These are phyloP conservation scores for Carex myosuroides DNA, from an alignment of 176 grass and related monocot genomes.

Conservation along the genomic window DNA sequence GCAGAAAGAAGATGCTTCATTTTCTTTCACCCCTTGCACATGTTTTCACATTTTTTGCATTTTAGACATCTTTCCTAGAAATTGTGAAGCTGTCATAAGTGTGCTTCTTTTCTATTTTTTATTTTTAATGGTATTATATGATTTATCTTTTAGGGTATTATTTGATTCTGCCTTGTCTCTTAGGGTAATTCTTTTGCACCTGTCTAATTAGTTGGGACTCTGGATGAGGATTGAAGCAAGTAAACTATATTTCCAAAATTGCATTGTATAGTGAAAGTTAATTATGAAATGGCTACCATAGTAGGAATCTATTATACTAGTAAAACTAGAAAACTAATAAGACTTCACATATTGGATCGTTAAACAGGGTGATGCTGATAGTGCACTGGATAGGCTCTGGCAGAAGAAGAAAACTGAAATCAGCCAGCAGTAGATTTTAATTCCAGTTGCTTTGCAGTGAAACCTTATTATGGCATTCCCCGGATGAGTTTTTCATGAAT, in stretches of 20 bases:
- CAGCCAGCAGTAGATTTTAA: conserved; percentile 43
- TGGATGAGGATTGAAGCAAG: background rate
- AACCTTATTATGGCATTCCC: background rate
- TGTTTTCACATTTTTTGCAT: no score
- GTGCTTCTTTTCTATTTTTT: background rate
- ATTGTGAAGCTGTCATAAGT: background rate
- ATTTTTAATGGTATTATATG: background rate
- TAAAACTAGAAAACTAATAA: background rate
- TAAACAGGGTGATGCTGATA: conserved; percentile 57
- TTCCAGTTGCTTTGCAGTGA: background rate
- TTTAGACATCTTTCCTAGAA: background rate
- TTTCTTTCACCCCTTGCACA: no score
- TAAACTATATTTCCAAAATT: background rate
- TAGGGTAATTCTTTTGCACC: background rate
- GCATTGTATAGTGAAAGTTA: background rate
- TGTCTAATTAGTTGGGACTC: background rate
- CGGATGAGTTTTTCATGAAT: background rate
- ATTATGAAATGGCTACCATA: background rate
- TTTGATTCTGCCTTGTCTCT: background rate
- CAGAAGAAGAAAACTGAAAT: conserved; percentile 80
- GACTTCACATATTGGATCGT: background rate
- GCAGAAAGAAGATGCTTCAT: no score
- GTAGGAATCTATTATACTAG: background rate
- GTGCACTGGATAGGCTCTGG: conserved; percentile 80
- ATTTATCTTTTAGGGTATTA: background rate